Base-by-base conservation (phyloP, 1,284 basidiomycete species). In the Takashimella tepidaria region DNA sequence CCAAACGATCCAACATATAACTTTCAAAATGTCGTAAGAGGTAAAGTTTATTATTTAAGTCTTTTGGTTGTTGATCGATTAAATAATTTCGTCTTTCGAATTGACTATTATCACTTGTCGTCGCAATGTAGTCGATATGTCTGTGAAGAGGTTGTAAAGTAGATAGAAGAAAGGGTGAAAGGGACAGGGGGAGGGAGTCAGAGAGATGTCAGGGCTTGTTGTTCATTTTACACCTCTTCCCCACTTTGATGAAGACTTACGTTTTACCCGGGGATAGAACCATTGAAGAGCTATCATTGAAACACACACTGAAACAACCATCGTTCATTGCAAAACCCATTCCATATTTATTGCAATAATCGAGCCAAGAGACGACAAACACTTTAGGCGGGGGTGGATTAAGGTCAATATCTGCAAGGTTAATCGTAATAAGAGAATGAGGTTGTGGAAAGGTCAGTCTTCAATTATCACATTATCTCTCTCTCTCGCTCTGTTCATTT, bases 271-370 rank as follows among this genome's bases (percentile, higher is more conserved):
- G 85, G 20, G 89, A 83, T 51, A 98, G 78, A 10, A 93, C 83
- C 63, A 96, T 77, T 13, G 83, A 88, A 6, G 91, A 90, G 64
- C 87, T 90, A 74, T 98, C 95, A 67, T 97, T 96, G 78, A 97
- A 98, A 76, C 97, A 86, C 20, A 97, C 89, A 6, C 92, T 92
- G 24, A 97, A 87, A 1, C 89, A 88, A 3, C 95, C 92, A 69
- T 98, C 92, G 25, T 89, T 92, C 66, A 98, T 80, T 1, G 91
- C 91, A 72, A 98, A 98, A 1, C 93, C 96, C 84, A 98, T 93
- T 10, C 95, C 96, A 75, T 98, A 98, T 78, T 96, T 96, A 74
- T 93, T 91, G 72, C 89, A 93, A 72, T 98, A 97, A 75, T 98
- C 95, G 45, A 98, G 87, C 95, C 95, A 98, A 8, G 89, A 91